Evolutionary conservation across 257 asterid genomes (phyloP), one percentile per base, ranked within the genome.

Genomic region (Lithospermum erythrorhizon): DNA sequence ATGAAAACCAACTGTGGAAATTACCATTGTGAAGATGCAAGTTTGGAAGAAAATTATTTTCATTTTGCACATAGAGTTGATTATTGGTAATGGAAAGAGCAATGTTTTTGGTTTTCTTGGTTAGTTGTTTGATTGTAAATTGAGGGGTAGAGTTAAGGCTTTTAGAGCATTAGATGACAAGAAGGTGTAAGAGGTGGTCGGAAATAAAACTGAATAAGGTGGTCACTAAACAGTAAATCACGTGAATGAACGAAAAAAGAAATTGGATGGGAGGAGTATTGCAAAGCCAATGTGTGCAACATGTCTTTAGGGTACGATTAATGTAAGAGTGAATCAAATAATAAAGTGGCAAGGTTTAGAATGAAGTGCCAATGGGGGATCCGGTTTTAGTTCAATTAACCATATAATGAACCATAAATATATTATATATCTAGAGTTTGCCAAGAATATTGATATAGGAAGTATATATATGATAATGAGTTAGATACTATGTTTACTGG

Each of bases 161-260:
- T 15, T 13, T n/a, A 15, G 58, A 25, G 22, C 41, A n/a, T 45
- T 54, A 61, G 21, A 58, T 63, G 82, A 71, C 71, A 75, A 71
- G 60, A 67, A 71, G 68, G 59, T 48, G 73, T 17, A 51, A 73
- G 67, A 45, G 25, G 57, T 29, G 73, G 91, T 72, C 68, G 69
- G 64, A 63, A 71, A 27, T 62, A 64, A 58, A 57, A 21, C 45
- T 78, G 37, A 57, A 63, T 21, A 47, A 61, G 32, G 63, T 55
- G 59, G 81, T 75, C 83, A 32, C 65, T 52, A 54, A 81, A 75
- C 87, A 82, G 83, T 37, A 47, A 68, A 61, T 80, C 87, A 85
- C 90, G 94, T 85, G 94, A 82, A 67, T 67, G 20, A 17, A 27
- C n/a, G 67, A 68, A 35, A 19, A 37, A 5, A 30, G 32, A 68